Percentiles rank a stretch among this genome's conserved stretches.
phyloP scores from a whole-genome alignment of 2,329 filamentous ascomycete species.

The Colletotrichum endophyticum region DNA sequence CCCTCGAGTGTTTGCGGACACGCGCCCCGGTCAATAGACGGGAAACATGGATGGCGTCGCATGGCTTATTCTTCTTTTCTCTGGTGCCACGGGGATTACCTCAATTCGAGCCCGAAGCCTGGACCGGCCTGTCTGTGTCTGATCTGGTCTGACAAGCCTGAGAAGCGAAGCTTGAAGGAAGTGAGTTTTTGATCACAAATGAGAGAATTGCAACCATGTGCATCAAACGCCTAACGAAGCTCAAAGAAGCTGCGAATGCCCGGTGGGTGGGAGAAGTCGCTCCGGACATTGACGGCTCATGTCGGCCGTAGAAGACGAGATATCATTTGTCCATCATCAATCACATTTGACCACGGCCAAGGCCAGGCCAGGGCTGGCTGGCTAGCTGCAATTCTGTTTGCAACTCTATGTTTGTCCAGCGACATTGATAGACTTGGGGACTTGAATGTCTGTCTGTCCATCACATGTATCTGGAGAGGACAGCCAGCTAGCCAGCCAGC shows the following conservation, averaged over 20 bases:
- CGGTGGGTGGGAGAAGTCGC: not conserved
- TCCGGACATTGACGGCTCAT: not conserved
- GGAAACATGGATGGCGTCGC: not conserved
- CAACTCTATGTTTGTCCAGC: not conserved
- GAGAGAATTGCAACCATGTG: not conserved
- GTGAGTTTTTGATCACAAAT: conserved; percentile 3
- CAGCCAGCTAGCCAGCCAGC: not conserved
- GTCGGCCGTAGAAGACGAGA: not conserved
- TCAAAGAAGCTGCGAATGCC: not conserved
- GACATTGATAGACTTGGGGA: not conserved
- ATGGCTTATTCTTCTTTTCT: not conserved
- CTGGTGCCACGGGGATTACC: not conserved
- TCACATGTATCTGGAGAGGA: not conserved
- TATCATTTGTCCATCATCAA: conserved; percentile 16
- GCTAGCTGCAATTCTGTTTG: not conserved
- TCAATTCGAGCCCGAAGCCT: not conserved
- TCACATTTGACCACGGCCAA: not conserved
- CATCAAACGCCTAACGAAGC: not conserved
- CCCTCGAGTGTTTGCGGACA: not conserved
- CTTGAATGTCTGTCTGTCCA: not conserved
- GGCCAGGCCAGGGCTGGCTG: not conserved
- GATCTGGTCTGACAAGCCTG: not conserved
- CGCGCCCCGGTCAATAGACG: not conserved
- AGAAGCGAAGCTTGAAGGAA: not conserved
- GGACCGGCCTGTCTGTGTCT: not conserved